phyloP scores from a whole-genome alignment of 2,329 filamentous ascomycete species.

The Aspergillus versicolor region DNA sequence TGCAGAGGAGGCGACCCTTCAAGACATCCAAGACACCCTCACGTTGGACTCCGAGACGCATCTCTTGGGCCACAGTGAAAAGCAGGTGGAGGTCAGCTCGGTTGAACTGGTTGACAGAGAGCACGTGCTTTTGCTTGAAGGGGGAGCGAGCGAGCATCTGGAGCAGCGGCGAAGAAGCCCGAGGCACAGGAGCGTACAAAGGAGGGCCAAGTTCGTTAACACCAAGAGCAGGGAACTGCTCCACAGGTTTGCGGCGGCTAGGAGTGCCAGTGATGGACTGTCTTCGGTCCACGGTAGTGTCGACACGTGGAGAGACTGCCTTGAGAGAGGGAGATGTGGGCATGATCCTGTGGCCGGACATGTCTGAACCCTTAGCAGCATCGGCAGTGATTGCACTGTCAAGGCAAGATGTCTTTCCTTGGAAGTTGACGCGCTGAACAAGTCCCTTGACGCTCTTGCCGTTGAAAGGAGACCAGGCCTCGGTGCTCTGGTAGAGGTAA shows the following conservation, averaged over 20 bases:
- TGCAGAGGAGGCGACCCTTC: constrained; percentile 81
- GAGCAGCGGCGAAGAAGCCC: constrained; percentile 58
- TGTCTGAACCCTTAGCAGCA: constrained; percentile 65
- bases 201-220: constrained; percentile 40
- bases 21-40: constrained; percentile 86
- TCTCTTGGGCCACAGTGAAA: constrained; percentile 96
- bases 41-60: constrained; percentile 91
- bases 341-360: constrained; percentile 64
- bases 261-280: constrained; percentile 39
- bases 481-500: constrained; percentile 56
- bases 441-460: constrained; percentile 68
- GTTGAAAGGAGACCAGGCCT: constrained; percentile 69
- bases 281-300: constrained; percentile 38
- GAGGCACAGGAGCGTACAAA: constrained; percentile 50
- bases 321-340: constrained; percentile 59
- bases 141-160: constrained; percentile 75
- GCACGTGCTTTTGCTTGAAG: constrained; percentile 86
- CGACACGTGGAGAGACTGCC: constrained; percentile 44
- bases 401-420: constrained; percentile 70
- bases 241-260: constrained; percentile 31
- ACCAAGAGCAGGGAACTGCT: constrained; percentile 27
- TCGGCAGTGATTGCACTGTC: constrained; percentile 64
- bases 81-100: constrained; percentile 86
- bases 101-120: constrained; percentile 88
- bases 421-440: constrained; percentile 74